These are phyloP conservation scores for Tricholoma saponaceum DNA, from an alignment of 768 basidiomycete species.

Conservation along the genomic window DNA sequence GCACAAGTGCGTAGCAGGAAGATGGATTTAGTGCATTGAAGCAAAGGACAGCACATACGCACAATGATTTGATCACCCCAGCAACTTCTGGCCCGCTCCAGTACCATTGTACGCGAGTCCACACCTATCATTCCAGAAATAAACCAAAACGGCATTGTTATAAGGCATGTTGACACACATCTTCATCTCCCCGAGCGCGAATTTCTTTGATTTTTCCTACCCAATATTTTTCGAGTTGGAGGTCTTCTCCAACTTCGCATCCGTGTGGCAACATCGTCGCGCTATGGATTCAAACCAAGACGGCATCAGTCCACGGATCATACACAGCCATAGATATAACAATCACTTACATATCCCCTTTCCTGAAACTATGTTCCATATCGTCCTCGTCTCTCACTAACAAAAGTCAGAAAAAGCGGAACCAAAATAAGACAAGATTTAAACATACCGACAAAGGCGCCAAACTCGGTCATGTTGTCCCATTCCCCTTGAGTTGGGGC, in stretches of 20 bases:
- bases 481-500: conserved; percentile 16
- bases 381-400: conserved; percentile 29
- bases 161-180: conserved; percentile 19
- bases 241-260: conserved; percentile 14
- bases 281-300: conserved; percentile 18
- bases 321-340: not conserved
- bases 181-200: conserved; percentile 23
- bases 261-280: conserved; percentile 40
- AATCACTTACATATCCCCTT: conserved; percentile 31
- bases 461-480: conserved; percentile 13
- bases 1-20: not conserved
- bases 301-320: not conserved
- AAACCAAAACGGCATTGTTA: not conserved
- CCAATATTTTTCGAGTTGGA: conserved; percentile 44
- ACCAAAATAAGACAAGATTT: not conserved
- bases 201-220: conserved; percentile 47
- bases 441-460: conserved; percentile 23
- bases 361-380: conserved; percentile 24
- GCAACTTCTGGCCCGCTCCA: conserved; percentile 48
- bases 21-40: not conserved
- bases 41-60: conserved; percentile 14
- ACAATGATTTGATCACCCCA: conserved; percentile 45
- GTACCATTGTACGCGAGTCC: conserved; percentile 52
- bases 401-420: not conserved
- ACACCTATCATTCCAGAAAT: conserved; percentile 34